Evolutionary conservation across 768 basidiomycete genomes (phyloP).

Genomic region (Calocybe gangraenosa): DNA sequence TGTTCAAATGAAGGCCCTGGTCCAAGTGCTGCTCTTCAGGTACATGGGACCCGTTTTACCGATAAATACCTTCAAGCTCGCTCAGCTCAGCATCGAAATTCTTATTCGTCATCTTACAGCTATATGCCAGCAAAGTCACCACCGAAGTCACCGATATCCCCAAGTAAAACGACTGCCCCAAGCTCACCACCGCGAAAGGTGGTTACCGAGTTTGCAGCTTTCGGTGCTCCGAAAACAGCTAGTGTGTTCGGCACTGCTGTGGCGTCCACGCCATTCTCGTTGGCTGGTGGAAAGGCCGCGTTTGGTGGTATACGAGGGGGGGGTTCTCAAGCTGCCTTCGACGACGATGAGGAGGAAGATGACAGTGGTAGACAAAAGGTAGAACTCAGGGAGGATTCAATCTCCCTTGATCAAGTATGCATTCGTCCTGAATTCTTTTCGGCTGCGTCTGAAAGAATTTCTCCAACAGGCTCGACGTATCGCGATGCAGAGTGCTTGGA

Average conservation of each 20-base stretch:
- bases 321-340: slow-evolving; percentile 30
- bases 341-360: slow-evolving; percentile 75
- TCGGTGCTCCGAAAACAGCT: slow-evolving; percentile 67
- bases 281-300: slow-evolving; percentile 77
- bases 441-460: slow-evolving; percentile 7
- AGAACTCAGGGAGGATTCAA: slow-evolving; percentile 76
- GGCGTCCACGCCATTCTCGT: slow-evolving; percentile 71
- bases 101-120: slow-evolving; percentile 49
- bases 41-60: slow-evolving; percentile 93
- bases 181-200: slow-evolving; percentile 83
- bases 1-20: too few relatives aligned
- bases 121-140: slow-evolving; percentile 43
- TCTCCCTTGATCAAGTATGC: slow-evolving; percentile 88
- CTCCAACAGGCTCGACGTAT: slow-evolving; percentile 67
- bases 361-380: slow-evolving; percentile 66
- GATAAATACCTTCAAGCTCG: slow-evolving; percentile 89
- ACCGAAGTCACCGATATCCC: slow-evolving; percentile 36
- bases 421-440: background rate
- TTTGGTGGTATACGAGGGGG: slow-evolving; percentile 71
- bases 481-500: slow-evolving; percentile 88
- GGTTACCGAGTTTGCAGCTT: slow-evolving; percentile 83
- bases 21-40: slow-evolving; percentile 37
- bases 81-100: slow-evolving; percentile 49
- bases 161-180: slow-evolving; percentile 33
- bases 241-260: slow-evolving; percentile 87